A percentile compares a stretch with the other conserved stretches of the same genome.
Evolutionary conservation across 768 basidiomycete species (phyloP).

Genomic region (Peribolospora kevripleyi): DNA sequence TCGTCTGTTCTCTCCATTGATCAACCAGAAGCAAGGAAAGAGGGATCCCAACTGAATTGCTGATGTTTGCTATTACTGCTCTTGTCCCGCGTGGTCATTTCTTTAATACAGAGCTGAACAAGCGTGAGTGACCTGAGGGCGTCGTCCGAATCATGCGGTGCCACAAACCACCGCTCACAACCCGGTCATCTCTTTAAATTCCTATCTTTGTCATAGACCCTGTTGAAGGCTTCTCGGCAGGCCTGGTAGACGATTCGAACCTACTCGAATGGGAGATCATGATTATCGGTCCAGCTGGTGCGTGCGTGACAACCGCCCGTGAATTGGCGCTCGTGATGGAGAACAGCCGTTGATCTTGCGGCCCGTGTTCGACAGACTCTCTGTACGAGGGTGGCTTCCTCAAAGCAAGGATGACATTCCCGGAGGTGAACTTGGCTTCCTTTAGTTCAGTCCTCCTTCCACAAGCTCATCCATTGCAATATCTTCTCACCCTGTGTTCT

Average conservation of each 20-base stretch:
- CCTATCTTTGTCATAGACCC: constrained; percentile 23
- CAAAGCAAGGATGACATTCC: constrained; percentile 72
- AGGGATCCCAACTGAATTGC: too few species aligned
- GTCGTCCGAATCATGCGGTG: too few species aligned
- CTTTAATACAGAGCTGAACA: too few species aligned
- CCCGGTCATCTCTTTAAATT: too few species aligned
- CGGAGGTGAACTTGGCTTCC: constrained; percentile 21
- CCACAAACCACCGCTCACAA: too few species aligned
- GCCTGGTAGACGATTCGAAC: constrained; percentile 83
- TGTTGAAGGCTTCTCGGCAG: constrained; percentile 93
- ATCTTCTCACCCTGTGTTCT: neutral
- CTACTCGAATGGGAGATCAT: constrained; percentile 91
- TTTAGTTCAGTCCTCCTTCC: neutral
- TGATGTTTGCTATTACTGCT: too few species aligned
- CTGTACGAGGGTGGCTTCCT: constrained; percentile 82
- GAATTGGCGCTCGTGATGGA: neutral
- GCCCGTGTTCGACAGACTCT: neutral
- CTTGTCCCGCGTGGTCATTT: too few species aligned
- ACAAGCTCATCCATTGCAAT: neutral
- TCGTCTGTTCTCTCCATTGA: too few species aligned
- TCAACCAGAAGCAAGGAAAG: too few species aligned
- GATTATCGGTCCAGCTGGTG: constrained; percentile 43
- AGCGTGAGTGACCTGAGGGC: too few species aligned
- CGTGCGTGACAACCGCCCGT: neutral
- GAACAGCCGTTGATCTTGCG: neutral